phyloP scores from a whole-genome alignment of 2,329 filamentous ascomycete genomes.

The Chrysoporthe austroafricana region DNA sequence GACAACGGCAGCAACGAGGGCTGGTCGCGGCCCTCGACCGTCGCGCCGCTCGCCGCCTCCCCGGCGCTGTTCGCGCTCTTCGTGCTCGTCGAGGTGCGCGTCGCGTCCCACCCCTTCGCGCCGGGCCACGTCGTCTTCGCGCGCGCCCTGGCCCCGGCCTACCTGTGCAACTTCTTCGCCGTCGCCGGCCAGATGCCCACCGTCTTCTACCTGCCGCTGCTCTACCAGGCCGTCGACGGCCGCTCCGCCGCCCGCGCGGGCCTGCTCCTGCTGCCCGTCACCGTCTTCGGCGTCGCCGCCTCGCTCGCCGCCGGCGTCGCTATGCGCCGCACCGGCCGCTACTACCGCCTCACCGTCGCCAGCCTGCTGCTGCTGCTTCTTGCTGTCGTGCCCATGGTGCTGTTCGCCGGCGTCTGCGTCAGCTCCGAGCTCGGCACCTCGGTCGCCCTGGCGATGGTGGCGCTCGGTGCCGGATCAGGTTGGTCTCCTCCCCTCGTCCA shows the following conservation, averaged over 20 bases:
- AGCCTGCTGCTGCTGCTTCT: slow-evolving; percentile 58
- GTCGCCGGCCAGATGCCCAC: slow-evolving; percentile 60
- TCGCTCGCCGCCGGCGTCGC: slow-evolving; percentile 67
- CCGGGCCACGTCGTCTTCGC: slow-evolving; percentile 75
- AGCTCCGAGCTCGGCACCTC: slow-evolving; percentile 57
- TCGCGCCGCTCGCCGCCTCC: slow-evolving; percentile 60
- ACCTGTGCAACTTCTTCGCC: slow-evolving; percentile 73
- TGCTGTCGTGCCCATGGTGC: slow-evolving; percentile 58
- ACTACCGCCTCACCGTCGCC: slow-evolving; percentile 68
- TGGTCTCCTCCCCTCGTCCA: slow-evolving; percentile 24
- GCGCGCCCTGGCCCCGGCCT: slow-evolving; percentile 67
- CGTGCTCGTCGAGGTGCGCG: slow-evolving; percentile 66
- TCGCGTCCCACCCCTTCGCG: slow-evolving; percentile 74
- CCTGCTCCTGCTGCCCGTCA: slow-evolving; percentile 67
- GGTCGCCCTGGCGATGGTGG: slow-evolving; percentile 57
- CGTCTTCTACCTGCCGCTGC: slow-evolving; percentile 76
- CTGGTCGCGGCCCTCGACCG: slow-evolving; percentile 64
- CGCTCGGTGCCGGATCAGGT: slow-evolving; percentile 44
- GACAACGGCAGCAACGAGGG: slow-evolving; percentile 74
- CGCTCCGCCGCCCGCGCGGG: slow-evolving; percentile 67
- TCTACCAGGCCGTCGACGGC: slow-evolving; percentile 74
- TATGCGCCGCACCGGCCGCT: slow-evolving; percentile 72
- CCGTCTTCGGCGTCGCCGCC: slow-evolving; percentile 62
- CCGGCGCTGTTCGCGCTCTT: slow-evolving; percentile 68
- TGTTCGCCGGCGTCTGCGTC: slow-evolving; percentile 58